Evolutionary conservation across 139 green algal genomes (phyloP).

Genomic region (Chlorella vulgaris): DNA sequence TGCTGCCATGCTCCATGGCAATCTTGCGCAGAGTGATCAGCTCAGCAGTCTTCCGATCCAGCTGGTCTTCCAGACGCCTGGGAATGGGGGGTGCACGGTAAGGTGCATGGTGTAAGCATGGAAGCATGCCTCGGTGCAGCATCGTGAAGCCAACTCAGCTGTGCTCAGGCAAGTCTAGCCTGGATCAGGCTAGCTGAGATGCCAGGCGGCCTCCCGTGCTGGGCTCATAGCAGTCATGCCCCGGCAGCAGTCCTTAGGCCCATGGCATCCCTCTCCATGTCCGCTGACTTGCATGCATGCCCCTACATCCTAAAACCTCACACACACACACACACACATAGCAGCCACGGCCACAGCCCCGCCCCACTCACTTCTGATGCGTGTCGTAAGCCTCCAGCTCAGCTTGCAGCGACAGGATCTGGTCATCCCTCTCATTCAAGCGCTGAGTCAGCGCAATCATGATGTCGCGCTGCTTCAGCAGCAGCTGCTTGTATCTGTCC

Average conservation of each 20-base stretch:
- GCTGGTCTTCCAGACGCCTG: slow-evolving; percentile 83
- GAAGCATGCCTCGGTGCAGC: no score
- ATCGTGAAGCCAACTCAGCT: no score
- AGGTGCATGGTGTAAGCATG: background rate
- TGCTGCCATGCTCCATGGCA: slow-evolving; percentile 4
- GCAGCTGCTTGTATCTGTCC: slow-evolving; percentile 91
- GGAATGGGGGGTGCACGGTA: background rate
- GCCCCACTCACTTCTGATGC: slow-evolving; percentile 59
- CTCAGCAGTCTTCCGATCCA: slow-evolving; percentile 90
- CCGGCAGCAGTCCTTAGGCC: no score
- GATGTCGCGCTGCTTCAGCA: slow-evolving; percentile 97
- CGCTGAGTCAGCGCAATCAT: slow-evolving; percentile 96
- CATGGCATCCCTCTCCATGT: no score
- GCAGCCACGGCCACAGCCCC: no score
- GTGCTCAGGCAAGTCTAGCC: no score
- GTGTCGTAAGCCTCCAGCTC: slow-evolving; percentile 89
- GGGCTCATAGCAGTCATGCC: no score
- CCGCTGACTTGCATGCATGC: no score
- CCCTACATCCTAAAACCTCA: no score
- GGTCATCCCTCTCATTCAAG: slow-evolving; percentile 92
- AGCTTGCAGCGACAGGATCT: slow-evolving; percentile 87
- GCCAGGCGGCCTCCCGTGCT: no score
- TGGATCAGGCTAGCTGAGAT: no score
- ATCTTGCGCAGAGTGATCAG: slow-evolving; percentile 73
- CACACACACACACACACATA: no score